Evolutionary conservation across 129 eudicot species (phyloP).

Genomic region (Flaveria bidentis): DNA sequence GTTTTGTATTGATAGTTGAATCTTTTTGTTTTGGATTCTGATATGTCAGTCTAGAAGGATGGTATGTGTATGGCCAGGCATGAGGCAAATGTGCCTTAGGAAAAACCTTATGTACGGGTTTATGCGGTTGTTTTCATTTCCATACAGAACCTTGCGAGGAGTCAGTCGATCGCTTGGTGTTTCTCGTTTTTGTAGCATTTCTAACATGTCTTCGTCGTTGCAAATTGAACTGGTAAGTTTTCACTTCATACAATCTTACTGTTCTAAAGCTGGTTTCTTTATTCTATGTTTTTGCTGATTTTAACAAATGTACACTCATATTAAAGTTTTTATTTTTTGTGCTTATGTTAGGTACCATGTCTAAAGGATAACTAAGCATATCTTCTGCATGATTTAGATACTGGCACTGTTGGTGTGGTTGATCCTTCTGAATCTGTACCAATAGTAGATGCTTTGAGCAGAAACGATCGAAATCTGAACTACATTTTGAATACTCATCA

Average conservation of each 20-base stretch:
- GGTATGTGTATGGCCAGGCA: constrained; percentile 81
- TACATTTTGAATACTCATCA: constrained; percentile 90
- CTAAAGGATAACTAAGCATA: constrained; percentile 86
- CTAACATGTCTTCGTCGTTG: constrained; percentile 63
- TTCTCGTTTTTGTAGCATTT: constrained; percentile 68
- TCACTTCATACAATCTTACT: constrained; percentile 8
- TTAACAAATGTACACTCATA: neutral
- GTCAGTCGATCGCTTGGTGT: constrained; percentile 76
- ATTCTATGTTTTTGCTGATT: neutral
- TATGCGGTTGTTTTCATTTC: constrained; percentile 67
- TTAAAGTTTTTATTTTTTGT: constrained; percentile 6
- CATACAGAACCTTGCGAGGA: constrained; percentile 74
- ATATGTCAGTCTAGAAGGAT: constrained; percentile 58
- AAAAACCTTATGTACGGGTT: constrained; percentile 76
- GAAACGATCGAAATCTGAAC: constrained; percentile 70
- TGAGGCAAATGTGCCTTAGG: constrained; percentile 75
- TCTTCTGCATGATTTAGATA: constrained; percentile 78
- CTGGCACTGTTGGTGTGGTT: constrained; percentile 97
- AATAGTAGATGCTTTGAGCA: constrained; percentile 70
- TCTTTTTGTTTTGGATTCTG: neutral
- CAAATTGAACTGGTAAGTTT: constrained; percentile 81
- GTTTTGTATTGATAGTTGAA: constrained; percentile 11
- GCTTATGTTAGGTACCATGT: constrained; percentile 66
- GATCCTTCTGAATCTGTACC: constrained; percentile 96
- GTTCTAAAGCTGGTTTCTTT: neutral